Conservation (phyloP, 495 filamentous ascomycete species). For the Peziza echinospora region DNA sequence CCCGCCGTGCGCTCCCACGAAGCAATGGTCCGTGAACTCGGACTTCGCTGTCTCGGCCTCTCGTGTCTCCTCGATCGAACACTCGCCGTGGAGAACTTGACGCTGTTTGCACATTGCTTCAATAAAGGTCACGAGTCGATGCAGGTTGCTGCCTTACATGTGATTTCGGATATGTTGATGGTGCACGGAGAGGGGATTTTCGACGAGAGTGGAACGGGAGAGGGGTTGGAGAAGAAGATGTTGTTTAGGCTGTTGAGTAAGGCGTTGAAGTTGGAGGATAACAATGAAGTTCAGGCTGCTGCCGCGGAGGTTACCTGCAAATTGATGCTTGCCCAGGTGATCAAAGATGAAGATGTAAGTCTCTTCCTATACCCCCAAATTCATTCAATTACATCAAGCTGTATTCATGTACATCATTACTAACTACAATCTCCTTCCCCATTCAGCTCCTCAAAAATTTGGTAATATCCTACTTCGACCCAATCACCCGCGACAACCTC, state of each 20-base stretch:
- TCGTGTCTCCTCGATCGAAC: slow-evolving; percentile 79
- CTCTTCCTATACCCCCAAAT: neutral
- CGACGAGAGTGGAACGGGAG: slow-evolving; percentile 21
- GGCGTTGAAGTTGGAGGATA: slow-evolving; percentile 45
- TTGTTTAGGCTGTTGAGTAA: slow-evolving; percentile 26
- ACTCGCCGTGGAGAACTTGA: slow-evolving; percentile 79
- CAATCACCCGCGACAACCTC: slow-evolving; percentile 60
- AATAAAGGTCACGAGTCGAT: slow-evolving; percentile 74
- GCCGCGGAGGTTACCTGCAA: slow-evolving; percentile 68
- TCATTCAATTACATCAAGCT: too few relatives aligned
- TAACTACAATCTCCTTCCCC: neutral
- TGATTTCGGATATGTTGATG: slow-evolving; percentile 81
- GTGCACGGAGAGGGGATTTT: slow-evolving; percentile 60
- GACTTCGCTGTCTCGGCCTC: slow-evolving; percentile 70
- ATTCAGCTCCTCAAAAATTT: slow-evolving; percentile 61
- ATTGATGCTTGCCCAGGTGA: slow-evolving; percentile 53
- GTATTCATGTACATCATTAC: neutral
- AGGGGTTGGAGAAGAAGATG: slow-evolving; percentile 10
- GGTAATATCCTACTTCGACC: slow-evolving; percentile 75
- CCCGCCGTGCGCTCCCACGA: slow-evolving; percentile 87
- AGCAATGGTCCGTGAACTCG: slow-evolving; percentile 74
- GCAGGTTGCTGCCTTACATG: slow-evolving; percentile 73
- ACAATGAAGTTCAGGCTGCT: slow-evolving; percentile 56
- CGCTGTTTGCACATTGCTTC: slow-evolving; percentile 88
- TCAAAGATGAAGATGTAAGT: slow-evolving; percentile 31